Conservation (phyloP, 352 stramenopile genomes). For the Phytophthora macrochlamydospora region DNA sequence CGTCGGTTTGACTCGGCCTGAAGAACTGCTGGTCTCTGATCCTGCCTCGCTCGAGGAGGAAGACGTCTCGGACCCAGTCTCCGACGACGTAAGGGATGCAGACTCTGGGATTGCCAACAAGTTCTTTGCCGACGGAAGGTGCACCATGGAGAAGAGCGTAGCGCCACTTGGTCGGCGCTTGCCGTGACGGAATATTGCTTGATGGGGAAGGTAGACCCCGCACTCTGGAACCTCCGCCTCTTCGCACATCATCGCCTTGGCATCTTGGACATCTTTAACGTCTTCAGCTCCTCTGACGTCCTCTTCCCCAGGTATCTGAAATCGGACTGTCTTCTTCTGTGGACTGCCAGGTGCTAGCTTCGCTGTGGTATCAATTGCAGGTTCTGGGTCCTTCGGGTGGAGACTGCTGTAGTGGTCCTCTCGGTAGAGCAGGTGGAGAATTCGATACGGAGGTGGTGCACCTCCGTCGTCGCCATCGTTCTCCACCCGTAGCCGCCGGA, state of each 20-base stretch:
- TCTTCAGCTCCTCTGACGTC: conserved; percentile 18
- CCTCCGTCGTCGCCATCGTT: conserved; percentile 27
- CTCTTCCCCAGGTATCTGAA: conserved; percentile 15
- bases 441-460: conserved; percentile 30
- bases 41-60: conserved; percentile 16
- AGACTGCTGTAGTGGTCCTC: conserved; percentile 64
- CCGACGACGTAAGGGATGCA: conserved; percentile 11
- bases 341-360: conserved; percentile 21
- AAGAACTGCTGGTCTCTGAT: conserved; percentile 5
- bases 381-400: conserved; percentile 23
- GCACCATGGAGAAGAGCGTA: conserved; percentile 36
- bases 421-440: conserved; percentile 55
- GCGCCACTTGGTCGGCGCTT: conserved; percentile 32
- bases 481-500: conserved; percentile 48
- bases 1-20: conserved; percentile 11
- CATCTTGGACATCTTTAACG: conserved; percentile 18
- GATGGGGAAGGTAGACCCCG: conserved; percentile 37
- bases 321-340: conserved; percentile 17
- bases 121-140: conserved; percentile 24
- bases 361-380: conserved; percentile 8
- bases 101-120: conserved; percentile 19
- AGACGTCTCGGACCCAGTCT: conserved; percentile 11
- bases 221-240: conserved; percentile 23
- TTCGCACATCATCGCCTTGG: conserved; percentile 7
- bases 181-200: conserved; percentile 39